Base-by-base conservation (phyloP, 179 eudicot genomes). In the Nepenthes alata region DNA sequence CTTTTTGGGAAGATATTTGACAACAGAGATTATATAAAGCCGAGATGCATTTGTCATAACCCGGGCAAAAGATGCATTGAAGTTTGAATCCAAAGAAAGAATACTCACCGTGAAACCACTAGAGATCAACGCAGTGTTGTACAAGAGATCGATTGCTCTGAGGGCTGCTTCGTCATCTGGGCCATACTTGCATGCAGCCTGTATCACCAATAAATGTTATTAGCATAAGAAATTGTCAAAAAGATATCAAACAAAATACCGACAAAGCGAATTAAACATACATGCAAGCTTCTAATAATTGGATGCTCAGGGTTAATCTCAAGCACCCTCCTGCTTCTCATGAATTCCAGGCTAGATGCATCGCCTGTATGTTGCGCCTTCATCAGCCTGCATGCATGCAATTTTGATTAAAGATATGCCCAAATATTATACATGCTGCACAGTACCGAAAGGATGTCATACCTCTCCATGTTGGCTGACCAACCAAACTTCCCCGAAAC, bases 401-500 rank as follows among this genome's bases (percentile, higher is more conserved):
- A 45, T 25, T 12, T 52, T n/a, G 5, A 58, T 49, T 37, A 72
- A 50, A 12, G 45, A 48, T 6, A 53, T 35, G 12, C 44, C 25
- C 14, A 14, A n/a, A 53, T 36, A 25, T 35, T 8, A 4, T 39
- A 14, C 41, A 35, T 34, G 47, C 11, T 5, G n/a, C 2, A 60
- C 13, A 34, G 35, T 45, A 45, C 52, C 50, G 55, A 14, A 38
- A 59, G 9, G n/a, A 50, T 58, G 61, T 16, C 38, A 53, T 70
- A 91, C 98, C 98, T 89, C 73, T 91, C 98, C 98, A 91, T 91
- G 75, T 89, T 91, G 11, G 98, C 98, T 56, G 98, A 91, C 91
- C 89, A 86, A 67, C 98, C 98, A 71, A 84, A 86, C 75, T 77
- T 86, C 16, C 89, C 96, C 9, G 98, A 80, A 35, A 79, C 96